Base-by-base conservation (phyloP, 768 basidiomycete genomes). In the Podaxis sp. region DNA sequence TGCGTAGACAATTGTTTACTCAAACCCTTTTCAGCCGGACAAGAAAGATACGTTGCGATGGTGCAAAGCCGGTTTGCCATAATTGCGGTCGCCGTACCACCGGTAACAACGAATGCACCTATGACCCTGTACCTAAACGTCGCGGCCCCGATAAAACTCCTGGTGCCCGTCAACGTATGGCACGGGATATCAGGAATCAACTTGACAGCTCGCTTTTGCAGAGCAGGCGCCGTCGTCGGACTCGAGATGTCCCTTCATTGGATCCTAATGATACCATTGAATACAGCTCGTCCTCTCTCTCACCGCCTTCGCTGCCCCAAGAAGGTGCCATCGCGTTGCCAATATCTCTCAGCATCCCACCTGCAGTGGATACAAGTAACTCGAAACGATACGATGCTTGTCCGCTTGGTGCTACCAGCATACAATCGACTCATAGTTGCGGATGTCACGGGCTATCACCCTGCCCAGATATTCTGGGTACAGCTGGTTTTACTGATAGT, bases 41-140 rank as follows among this genome's bases (percentile, higher is more conserved):
- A 15, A 83, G 90, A 25, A 93, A 93, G 69, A 91, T 90, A 65
- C 86, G 91, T 4, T 93, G 91, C 71, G 91, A 93, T 71, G 91
- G 91, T 57, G 86, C 87, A 8, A 91, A 87, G 66, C 91, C 91
- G 9, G 68, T 79, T 9, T 93, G 91, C 69, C 84, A 89, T 68
- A 91, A 91, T 68, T 93, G 91, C 68, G 73, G 76, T 43, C 84
- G 83, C 65, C 82, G 88, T 41, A 63, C 76, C 12, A 78, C 73
- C 52, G 74, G 75, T 12, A 72, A 67, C 66, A 75, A 71, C 49
- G 79, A 82, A 51, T 93, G 91, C 70, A 70, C 76, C 55, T 93
- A 93, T 66, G 91, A 93, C 66, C 61, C 82, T 13, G 73, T 83
- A 4, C 91, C 91, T 22, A 92, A 89, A 68, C 87, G 91, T 50